These are phyloP conservation scores for Aspergillus puulaauensis DNA, from an alignment of 2,329 filamentous ascomycete species.

Conservation along the genomic window DNA sequence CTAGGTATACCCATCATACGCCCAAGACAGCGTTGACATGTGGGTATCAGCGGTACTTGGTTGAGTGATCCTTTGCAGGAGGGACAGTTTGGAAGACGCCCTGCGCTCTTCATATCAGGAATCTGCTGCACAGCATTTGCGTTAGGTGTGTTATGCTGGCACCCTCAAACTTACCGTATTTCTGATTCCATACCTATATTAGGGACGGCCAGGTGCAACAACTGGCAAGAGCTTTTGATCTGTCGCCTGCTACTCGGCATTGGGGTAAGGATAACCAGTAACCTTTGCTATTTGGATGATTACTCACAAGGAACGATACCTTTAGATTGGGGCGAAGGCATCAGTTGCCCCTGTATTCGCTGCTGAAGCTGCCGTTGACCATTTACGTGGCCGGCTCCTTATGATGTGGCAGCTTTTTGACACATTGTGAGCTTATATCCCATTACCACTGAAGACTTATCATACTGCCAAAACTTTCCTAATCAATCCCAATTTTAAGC, in stretches of 20 bases:
- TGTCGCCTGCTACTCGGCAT: constrained; percentile 1
- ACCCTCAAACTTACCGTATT: too few relatives aligned
- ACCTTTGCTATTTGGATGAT: neutral
- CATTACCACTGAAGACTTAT: neutral
- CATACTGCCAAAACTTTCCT: too few relatives aligned
- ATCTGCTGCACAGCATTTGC: constrained; percentile 26
- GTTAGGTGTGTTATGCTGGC: constrained; percentile 6
- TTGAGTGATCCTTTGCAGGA: constrained; percentile 24
- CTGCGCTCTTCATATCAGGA: constrained; percentile 40
- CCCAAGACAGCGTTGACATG: neutral
- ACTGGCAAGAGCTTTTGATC: neutral
- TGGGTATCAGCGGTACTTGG: constrained; percentile 17
- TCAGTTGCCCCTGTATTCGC: constrained; percentile 3
- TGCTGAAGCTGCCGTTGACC: neutral
- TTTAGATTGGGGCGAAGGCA: constrained; percentile 4
- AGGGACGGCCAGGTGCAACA: constrained; percentile 20
- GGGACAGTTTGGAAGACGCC: constrained; percentile 25
- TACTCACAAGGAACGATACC: neutral
- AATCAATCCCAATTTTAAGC: neutral
- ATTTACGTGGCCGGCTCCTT: neutral
- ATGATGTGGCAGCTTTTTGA: constrained; percentile 18
- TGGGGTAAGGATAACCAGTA: neutral
- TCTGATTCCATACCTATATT: neutral
- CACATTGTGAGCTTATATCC: constrained; percentile 15
- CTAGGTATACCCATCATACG: too few relatives aligned